Evolutionary conservation across 768 basidiomycete species (phyloP), one percentile per base, ranked within the genome.

Genomic region (Sporobolomyces pararoseus): DNA sequence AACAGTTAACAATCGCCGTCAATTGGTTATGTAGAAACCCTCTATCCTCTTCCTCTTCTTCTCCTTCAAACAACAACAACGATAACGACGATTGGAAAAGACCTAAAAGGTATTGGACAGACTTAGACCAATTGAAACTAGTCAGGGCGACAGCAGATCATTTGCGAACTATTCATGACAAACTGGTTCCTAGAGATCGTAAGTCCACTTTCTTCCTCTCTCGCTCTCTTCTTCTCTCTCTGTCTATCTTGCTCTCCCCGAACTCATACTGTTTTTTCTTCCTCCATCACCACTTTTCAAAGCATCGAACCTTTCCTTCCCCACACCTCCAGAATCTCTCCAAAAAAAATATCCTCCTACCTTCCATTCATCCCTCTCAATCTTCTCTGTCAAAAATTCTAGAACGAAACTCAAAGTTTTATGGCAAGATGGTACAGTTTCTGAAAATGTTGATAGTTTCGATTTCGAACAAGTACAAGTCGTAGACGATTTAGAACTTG

Each of bases 401-500:
- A 81, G 83, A 63, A 89, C 91, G n/a, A 81, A 79, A 13, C 81
- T 89, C 31, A 83, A 85, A 32, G 82, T 97, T 37, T 78, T 94
- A 16, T 97, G 94, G 94, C 93, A 96, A 81, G 87, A 91, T 77
- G 92, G 91, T 29, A 60, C 70, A 14, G 50, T 50, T 23, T 83
- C 82, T 25, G 81, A 79, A 57, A 35, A 17, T 14, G 57, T 68
- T 7, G 44, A 65, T 0, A 35, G 54, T 13, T 25, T 47, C 4
- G n/a, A n/a, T n/a, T 55, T 64, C 39, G 89, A 91, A 79, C 83
- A 81, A 52, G 84, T 90, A 29, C 78, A 88, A 60, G 90, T 90
- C 69, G 85, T 91, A 14, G 93, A 95, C 78, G 93, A 96, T 80
- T n/a, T n/a, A n/a, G 72, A 73, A 31, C 90, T 89, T 78, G 93